phyloP scores from a whole-genome alignment of 2,329 filamentous ascomycete species.

The Colletotrichum liaoningense region DNA sequence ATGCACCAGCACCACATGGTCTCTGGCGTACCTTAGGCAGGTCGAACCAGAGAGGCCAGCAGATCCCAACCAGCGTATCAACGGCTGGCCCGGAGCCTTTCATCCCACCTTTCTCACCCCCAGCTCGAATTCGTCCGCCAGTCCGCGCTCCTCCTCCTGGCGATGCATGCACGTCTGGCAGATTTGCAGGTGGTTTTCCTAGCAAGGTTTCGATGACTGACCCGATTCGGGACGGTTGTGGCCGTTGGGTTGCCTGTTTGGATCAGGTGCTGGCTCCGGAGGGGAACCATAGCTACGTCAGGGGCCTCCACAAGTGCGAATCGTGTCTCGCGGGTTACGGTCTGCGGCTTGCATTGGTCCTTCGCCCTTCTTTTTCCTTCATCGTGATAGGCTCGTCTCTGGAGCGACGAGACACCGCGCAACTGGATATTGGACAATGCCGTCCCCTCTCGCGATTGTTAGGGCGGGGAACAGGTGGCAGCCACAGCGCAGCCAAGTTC shows the following conservation, averaged over 20 bases:
- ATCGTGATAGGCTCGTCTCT: slow-evolving; percentile 7
- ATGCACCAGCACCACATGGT: background rate
- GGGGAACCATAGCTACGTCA: slow-evolving; percentile 24
- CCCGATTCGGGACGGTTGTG: slow-evolving; percentile 11
- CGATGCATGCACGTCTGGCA: slow-evolving; percentile 27
- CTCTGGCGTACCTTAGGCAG: background rate
- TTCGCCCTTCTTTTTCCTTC: no score
- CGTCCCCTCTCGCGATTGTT: background rate
- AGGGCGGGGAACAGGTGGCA: background rate
- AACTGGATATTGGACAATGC: slow-evolving; percentile 12
- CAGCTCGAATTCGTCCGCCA: background rate
- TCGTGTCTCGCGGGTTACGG: slow-evolving; percentile 1
- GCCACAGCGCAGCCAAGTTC: background rate
- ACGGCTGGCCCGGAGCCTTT: slow-evolving; percentile 16
- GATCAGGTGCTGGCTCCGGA: slow-evolving; percentile 1
- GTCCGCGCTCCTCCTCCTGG: background rate
- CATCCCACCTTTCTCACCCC: slow-evolving; percentile 19
- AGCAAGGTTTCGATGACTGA: slow-evolving; percentile 22
- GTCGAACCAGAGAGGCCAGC: background rate
- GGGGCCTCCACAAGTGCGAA: slow-evolving; percentile 14
- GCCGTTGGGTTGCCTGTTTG: slow-evolving; percentile 10
- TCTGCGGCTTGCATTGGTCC: no score
- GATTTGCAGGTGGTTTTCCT: slow-evolving; percentile 15
- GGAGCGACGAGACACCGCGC: background rate
- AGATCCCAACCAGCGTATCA: background rate